A percentile compares a stretch with the other conserved stretches of the same genome.
These are phyloP conservation scores for Cylindrotheca fusiformis DNA, from an alignment of 108 stramenopile genomes.

Conservation along the genomic window DNA sequence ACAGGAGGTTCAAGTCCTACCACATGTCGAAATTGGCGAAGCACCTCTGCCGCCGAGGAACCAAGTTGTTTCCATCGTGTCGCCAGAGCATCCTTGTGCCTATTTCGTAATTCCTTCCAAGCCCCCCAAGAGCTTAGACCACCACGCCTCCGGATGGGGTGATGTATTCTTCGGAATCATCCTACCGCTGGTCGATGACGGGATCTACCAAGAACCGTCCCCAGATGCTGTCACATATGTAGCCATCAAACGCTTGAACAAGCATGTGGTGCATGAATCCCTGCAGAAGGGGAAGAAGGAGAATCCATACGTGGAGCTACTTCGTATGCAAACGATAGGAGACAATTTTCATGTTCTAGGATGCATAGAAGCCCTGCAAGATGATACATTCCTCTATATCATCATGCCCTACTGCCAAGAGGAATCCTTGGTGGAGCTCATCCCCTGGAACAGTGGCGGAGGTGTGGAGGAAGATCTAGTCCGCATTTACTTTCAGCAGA, in stretches of 20 bases:
- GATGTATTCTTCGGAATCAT: slow-evolving; percentile 32
- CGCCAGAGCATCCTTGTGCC: slow-evolving; percentile 17
- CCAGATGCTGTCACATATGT: slow-evolving; percentile 23
- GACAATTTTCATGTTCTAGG: slow-evolving; percentile 48
- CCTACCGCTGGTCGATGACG: slow-evolving; percentile 20
- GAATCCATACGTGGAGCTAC: slow-evolving; percentile 46
- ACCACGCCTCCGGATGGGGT: slow-evolving; percentile 47
- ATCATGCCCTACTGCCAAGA: slow-evolving; percentile 61
- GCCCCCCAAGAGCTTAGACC: slow-evolving; percentile 12
- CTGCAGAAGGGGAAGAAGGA: slow-evolving; percentile 27
- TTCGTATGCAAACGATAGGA: slow-evolving; percentile 41
- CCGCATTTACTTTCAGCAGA: slow-evolving; percentile 43
- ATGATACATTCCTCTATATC: slow-evolving; percentile 63
- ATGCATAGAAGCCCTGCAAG: slow-evolving; percentile 43
- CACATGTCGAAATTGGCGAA: neutral
- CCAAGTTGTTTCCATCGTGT: slow-evolving; percentile 10
- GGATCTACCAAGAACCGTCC: slow-evolving; percentile 28
- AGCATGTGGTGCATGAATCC: slow-evolving; percentile 17
- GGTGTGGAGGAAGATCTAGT: slow-evolving; percentile 34
- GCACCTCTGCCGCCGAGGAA: neutral
- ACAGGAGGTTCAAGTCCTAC: slow-evolving; percentile 5
- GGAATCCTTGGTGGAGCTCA: slow-evolving; percentile 41
- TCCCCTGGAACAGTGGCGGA: slow-evolving; percentile 16
- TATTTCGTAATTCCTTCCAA: slow-evolving; percentile 24
- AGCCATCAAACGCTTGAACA: slow-evolving; percentile 48